Conservation (phyloP, 768 basidiomycete genomes). For the Xanthoconium stramineum region DNA sequence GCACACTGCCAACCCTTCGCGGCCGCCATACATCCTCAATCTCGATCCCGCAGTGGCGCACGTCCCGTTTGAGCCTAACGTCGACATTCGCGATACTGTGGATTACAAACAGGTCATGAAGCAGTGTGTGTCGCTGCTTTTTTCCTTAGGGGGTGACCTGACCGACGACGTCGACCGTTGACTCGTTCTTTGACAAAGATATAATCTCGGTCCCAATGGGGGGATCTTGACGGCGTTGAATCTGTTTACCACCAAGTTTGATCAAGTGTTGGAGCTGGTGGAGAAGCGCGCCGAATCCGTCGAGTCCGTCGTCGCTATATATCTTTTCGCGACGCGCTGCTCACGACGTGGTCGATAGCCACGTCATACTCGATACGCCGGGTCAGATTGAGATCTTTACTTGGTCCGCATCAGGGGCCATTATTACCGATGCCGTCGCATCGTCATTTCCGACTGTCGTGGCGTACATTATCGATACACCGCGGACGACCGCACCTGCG, state of each 20-base stretch:
- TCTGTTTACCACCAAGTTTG: constrained; percentile 97
- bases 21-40: constrained; percentile 94
- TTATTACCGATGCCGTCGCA: constrained; percentile 96
- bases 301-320: constrained; percentile 56
- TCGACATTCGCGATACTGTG: constrained; percentile 96
- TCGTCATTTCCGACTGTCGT: constrained; percentile 91
- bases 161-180: constrained; percentile 9
- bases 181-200: constrained; percentile 47
- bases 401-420: constrained; percentile 98
- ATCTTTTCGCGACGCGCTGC: background rate
- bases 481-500: constrained; percentile 87
- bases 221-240: constrained; percentile 97
- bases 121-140: constrained; percentile 70
- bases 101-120: constrained; percentile 99
- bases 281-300: constrained; percentile 88
- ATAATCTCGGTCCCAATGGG: constrained; percentile 97
- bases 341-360: constrained; percentile 42
- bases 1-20: constrained; percentile 58
- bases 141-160: constrained; percentile 16
- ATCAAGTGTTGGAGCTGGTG: constrained; percentile 88
- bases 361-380: constrained; percentile 94
- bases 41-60: constrained; percentile 94
- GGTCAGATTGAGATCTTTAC: constrained; percentile 99
- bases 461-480: constrained; percentile 97
- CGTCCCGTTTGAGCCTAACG: constrained; percentile 92